Evolutionary conservation across 177 flowering plant species (phyloP), one percentile per base, ranked within the genome.

Genomic region (Vitis hybrid): DNA sequence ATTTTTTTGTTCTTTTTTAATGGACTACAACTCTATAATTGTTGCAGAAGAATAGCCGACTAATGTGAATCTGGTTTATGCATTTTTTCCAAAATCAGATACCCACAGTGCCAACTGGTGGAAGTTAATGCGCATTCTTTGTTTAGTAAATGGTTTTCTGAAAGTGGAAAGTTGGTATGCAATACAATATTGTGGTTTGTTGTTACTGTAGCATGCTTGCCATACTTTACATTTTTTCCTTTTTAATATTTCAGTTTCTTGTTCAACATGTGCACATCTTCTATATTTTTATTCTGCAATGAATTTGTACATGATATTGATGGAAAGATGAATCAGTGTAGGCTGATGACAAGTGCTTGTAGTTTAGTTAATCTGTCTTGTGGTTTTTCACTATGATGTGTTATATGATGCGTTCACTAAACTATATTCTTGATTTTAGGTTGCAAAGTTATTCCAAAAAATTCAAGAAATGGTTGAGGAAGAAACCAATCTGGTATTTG

Each of bases 61-160:
- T 35, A 48, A 54, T 35, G 11, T 48, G 46, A 35, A 11, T 63
- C 6, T 63, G 13, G n/a, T 50, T 66, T 64, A 6, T 60, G 13
- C 75, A 56, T 64, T 69, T 58, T 57, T 74, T 66, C 72, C 60
- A 24, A n/a, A 30, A 65, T 70, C 86, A 96, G 99, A 83, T 96
- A 88, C 69, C 86, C 99, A 52, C 99, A 91, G 66, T 82, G 88
- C 81, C 98, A 93, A 73, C 72, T 96, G 83, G 78, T 96, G 69
- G 99, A 96, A 83, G 95, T 96, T 62, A 96, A 93, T 86, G 99
- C 99, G 62, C 99, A 96, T 86, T 96, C 98, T 65, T 83, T 96
- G 74, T 93, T 93, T 81, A 96, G 99, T 73, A 96, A 96, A 90
- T 96, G 99, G 99, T 93, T 96, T 82, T 96, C 99, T 30, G 99